phyloP scores from a whole-genome alignment of 2,329 filamentous ascomycete genomes.

The Trichoderma sp. region DNA sequence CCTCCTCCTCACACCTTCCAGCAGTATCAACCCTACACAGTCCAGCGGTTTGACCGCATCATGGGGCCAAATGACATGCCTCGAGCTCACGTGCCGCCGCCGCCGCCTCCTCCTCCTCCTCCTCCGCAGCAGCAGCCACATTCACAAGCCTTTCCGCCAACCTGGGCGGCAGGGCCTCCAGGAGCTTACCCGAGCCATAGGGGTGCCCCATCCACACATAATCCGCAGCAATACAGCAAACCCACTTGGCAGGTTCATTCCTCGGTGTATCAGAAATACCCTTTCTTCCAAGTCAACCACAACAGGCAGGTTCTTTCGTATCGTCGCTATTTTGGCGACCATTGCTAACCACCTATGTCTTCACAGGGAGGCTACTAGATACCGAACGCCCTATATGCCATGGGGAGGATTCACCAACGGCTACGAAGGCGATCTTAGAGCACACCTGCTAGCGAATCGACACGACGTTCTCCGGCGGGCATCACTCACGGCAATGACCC shows the following conservation, averaged over 20 bases:
- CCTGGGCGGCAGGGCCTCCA: slow-evolving; percentile 3
- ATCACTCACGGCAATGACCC: slow-evolving; percentile 27
- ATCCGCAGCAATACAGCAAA: slow-evolving; percentile 30
- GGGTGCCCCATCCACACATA: background rate
- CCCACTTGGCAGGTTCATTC: slow-evolving; percentile 42
- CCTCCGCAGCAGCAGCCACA: background rate
- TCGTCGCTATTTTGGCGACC: background rate
- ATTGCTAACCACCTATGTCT: slow-evolving; percentile 30
- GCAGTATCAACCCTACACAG: slow-evolving; percentile 12
- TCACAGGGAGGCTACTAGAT: slow-evolving; percentile 56
- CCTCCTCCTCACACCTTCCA: background rate
- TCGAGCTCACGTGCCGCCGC: slow-evolving; percentile 27
- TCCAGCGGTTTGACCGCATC: slow-evolving; percentile 33
- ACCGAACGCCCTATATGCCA: slow-evolving; percentile 61
- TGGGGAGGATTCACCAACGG: slow-evolving; percentile 63
- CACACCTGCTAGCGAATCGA: slow-evolving; percentile 47
- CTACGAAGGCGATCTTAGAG: slow-evolving; percentile 56
- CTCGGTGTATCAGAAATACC: slow-evolving; percentile 56
- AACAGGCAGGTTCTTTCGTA: slow-evolving; percentile 51
- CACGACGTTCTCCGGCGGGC: slow-evolving; percentile 38
- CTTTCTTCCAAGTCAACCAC: slow-evolving; percentile 62
- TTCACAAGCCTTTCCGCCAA: background rate
- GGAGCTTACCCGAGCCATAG: slow-evolving; percentile 1
- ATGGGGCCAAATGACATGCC: slow-evolving; percentile 17
- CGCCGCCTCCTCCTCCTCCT: background rate